Evolutionary conservation across 352 stramenopile genomes (phyloP).

Genomic region (Phytophthora lateralis): DNA sequence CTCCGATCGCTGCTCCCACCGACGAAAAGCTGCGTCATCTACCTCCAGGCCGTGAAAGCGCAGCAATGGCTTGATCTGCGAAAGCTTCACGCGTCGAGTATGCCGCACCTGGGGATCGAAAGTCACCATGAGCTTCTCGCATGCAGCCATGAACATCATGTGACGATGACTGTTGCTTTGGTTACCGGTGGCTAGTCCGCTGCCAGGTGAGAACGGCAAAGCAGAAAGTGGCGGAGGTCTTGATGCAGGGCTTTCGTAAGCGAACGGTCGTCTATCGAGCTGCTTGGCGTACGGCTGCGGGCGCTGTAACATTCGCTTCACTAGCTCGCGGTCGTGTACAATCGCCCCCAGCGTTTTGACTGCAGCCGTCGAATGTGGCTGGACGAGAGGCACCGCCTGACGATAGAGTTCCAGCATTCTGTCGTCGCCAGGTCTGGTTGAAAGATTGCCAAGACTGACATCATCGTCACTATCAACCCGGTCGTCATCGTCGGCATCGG

Average conservation of each 20-base stretch:
- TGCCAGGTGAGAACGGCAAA: conserved; percentile 12
- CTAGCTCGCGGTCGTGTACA: conserved; percentile 44
- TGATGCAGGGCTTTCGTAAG: conserved; percentile 17
- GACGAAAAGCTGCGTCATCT: conserved; percentile 45
- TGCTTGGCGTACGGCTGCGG: conserved; percentile 36
- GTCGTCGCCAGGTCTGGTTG: conserved; percentile 9
- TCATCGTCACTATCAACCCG: conserved; percentile 12
- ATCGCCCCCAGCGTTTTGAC: conserved; percentile 66
- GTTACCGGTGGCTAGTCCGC: background rate
- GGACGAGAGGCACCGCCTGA: conserved; percentile 61
- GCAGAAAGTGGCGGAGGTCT: conserved; percentile 6
- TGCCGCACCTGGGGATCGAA: conserved; percentile 50
- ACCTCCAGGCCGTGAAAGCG: conserved; percentile 49
- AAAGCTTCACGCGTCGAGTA: conserved; percentile 38
- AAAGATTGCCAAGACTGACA: conserved; percentile 4
- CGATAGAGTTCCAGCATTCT: conserved; percentile 50
- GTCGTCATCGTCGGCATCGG: conserved; percentile 3
- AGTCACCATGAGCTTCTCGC: conserved; percentile 48
- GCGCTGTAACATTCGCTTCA: conserved; percentile 62
- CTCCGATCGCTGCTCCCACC: conserved; percentile 63
- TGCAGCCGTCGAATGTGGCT: conserved; percentile 61
- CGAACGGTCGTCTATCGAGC: conserved; percentile 24
- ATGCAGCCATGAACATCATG: conserved; percentile 52
- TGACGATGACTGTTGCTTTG: conserved; percentile 16
- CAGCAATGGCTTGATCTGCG: conserved; percentile 47